Percentiles rank a stretch among this genome's conserved stretches.
Conservation (phyloP, 805 yeast genomes). For the Sugiyamaella boreocaroliniensis region DNA sequence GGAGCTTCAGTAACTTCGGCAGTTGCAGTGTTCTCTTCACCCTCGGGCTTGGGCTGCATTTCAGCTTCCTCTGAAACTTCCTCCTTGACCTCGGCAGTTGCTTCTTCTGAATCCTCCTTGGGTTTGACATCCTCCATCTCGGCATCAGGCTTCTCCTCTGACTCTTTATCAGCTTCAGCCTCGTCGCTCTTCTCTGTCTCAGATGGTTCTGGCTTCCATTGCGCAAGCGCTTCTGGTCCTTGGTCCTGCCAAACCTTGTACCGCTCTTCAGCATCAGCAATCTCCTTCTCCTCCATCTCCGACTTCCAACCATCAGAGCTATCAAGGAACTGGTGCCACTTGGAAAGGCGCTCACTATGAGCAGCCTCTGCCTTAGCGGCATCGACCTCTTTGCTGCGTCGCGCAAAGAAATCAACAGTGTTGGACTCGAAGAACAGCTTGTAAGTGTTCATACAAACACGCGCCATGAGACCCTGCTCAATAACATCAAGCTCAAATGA, state of each 20-base stretch:
- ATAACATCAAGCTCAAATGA: slow-evolving; percentile 44
- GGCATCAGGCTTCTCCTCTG: slow-evolving; percentile 9
- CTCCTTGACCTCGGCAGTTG: neutral
- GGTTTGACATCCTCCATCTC: slow-evolving; percentile 3
- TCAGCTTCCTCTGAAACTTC: slow-evolving; percentile 1
- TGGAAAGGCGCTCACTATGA: slow-evolving; percentile 13
- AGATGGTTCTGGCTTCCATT: slow-evolving; percentile 8
- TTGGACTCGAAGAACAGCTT: slow-evolving; percentile 72
- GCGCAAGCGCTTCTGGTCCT: slow-evolving; percentile 21
- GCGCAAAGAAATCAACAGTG: slow-evolving; percentile 71
- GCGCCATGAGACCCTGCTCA: slow-evolving; percentile 66
- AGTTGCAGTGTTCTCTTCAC: neutral
- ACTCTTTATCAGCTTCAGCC: slow-evolving; percentile 10
- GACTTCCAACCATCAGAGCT: slow-evolving; percentile 54
- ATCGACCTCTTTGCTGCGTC: slow-evolving; percentile 41
- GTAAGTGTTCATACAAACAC: slow-evolving; percentile 71
- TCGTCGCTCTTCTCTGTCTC: slow-evolving; percentile 8
- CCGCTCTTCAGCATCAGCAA: slow-evolving; percentile 24
- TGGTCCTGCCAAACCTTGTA: slow-evolving; percentile 20
- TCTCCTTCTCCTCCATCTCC: slow-evolving; percentile 38
- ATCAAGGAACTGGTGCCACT: slow-evolving; percentile 38
- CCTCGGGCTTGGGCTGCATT: slow-evolving; percentile 13
- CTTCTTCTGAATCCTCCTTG: neutral
- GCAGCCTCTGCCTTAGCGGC: slow-evolving; percentile 8
- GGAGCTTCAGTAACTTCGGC: slow-evolving; percentile 2